Base-by-base conservation (phyloP, 2,329 filamentous ascomycete genomes). In the Claviceps pusilla region DNA sequence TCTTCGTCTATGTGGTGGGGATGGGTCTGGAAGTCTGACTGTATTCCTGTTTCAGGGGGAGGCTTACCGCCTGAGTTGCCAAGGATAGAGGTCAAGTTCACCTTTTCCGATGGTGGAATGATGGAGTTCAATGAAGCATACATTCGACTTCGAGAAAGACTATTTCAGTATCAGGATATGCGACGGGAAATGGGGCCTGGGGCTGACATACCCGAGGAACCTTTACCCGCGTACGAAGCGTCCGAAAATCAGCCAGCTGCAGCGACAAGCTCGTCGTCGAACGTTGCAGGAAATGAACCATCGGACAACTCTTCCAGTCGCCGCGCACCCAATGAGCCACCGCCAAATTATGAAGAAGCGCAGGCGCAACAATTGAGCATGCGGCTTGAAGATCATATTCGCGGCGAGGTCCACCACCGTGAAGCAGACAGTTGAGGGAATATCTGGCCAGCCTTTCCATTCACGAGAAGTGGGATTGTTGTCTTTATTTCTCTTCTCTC, bases 51-150 rank as follows among this genome's bases (percentile, higher is more conserved):
- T 29, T 73, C 84, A 1, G 87, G 87, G 41, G 93, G 93, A 42
- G 87, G 88, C 51, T 87, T 96, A 51, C 87, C 90, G 0, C 71
- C 84, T 5, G 75, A 84, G 28, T 77, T 88, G 57, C 78, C 84
- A 19, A 81, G 83, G 33, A 75, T 95, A 47, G 88, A 93, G 63
- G 69, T 95, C 60, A 89, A 87, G 66, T 77, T 96, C 62, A 89
- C 84, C 28, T 97, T 97, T 74, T 90, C 89, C 65, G 90, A 97
- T 58, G 91, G 91, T 47, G 91, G 91, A n/a, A 90, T 90, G 56
- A 93, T 86, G 67, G 89, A 95, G 61, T 97, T 95, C 65, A 84
- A 90, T 62, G 79, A 81, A 51, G 80, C 80, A 52, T 95, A 90
- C 64, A 88, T 94, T 62, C 77, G 86, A 54, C 82, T 96, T 59